Evolutionary conservation across 352 stramenopile genomes (phyloP), one percentile per base, ranked within the genome.

Genomic region (Plasmopara muralis): DNA sequence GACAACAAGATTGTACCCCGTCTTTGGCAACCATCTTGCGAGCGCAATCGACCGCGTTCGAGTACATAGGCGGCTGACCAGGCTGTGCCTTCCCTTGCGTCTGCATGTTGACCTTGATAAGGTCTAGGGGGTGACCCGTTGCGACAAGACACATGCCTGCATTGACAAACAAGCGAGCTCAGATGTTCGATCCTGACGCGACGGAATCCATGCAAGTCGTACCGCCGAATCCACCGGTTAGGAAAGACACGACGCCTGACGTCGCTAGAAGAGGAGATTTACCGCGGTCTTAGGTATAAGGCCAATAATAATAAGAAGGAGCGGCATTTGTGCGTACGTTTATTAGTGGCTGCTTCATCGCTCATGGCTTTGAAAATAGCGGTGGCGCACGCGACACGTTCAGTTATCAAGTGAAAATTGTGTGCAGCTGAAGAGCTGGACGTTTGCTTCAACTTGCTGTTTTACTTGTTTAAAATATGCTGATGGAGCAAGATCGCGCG

Each of bases 51-150:
- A 97, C 57, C 14, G 85, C 71, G 74, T 89, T 75, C 35, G 89
- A 77, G 65, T 95, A 89, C 61, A 87, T 67, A 37, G 77, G 80
- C 40, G 73, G 42, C 57, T 93, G 47, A 47, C 80, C 71, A 9
- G 80, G 57, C 59, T 78, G 68, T 34, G 83, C 69, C 53, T 77
- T 86, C 55, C 69, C 63, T 77, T 92, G 93, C 29, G 85, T 97
- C 72, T 96, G 87, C 50, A 97, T 85, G 69, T 95, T 93, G 39
- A 97, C 90, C 80, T 98, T 98, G 58, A 98, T 88, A 20, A 98
- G 77, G 61, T 98, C 95, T 55, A 98, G 80, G 4, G 93, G 95
- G 67, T 98, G 93, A 31, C 95, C 94, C 13, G 94, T 92, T 10
- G 93, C 70, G 43, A 98, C 90, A 16, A 96, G 77, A 58, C 87